A percentile compares a stretch with the other conserved stretches of the same genome.
These are phyloP conservation scores for Porodaedalea pini DNA, from an alignment of 1,284 basidiomycete genomes.

Conservation along the genomic window DNA sequence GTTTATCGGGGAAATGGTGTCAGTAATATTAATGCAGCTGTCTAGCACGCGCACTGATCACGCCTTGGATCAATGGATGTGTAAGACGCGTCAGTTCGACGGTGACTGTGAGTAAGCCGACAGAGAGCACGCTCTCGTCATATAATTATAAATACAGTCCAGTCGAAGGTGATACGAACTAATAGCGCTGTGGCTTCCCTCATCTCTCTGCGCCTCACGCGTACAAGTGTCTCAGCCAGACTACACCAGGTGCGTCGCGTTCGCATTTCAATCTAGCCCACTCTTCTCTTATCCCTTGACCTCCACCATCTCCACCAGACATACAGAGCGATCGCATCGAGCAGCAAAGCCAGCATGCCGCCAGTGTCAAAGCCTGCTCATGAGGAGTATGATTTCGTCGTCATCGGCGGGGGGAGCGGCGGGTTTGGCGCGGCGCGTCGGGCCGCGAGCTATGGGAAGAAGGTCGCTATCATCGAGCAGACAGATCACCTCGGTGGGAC, in stretches of 20 bases:
- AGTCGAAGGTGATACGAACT: too few species aligned
- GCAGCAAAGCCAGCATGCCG: slow-evolving; percentile 49
- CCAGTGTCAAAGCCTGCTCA: slow-evolving; percentile 61
- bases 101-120: too few species aligned
- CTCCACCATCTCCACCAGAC: slow-evolving; percentile 2
- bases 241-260: slow-evolving; percentile 13
- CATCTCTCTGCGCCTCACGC: not conserved
- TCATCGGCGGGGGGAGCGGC: slow-evolving; percentile 83
- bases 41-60: too few species aligned
- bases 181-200: not conserved
- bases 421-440: slow-evolving; percentile 80
- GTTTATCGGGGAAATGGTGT: too few species aligned
- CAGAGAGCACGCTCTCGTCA: too few species aligned
- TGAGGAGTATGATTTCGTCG: slow-evolving; percentile 75
- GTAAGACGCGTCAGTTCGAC: too few species aligned
- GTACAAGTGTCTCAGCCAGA: not conserved
- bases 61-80: too few species aligned
- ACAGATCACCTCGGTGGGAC: slow-evolving; percentile 85
- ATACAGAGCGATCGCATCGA: not conserved
- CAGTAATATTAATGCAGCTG: too few species aligned
- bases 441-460: slow-evolving; percentile 90
- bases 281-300: not conserved
- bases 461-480: slow-evolving; percentile 87
- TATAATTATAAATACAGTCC: too few species aligned
- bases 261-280: slow-evolving; percentile 14